Percentiles rank a stretch among this genome's conserved stretches.
Evolutionary conservation across 345 rosid species (phyloP).

Genomic region (Aquilaria yunnanensis): DNA sequence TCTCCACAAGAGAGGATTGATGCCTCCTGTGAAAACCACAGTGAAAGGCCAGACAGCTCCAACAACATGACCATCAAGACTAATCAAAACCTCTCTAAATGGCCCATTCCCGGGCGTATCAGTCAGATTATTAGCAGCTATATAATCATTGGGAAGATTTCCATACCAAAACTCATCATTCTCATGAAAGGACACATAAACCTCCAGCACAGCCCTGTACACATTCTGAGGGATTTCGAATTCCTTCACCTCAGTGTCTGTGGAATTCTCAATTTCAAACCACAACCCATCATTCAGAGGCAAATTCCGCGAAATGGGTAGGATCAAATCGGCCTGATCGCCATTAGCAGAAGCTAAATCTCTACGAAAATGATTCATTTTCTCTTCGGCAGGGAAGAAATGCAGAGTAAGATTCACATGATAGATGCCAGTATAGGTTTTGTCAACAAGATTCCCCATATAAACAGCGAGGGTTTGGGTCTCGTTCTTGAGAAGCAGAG

Average conservation of each 20-base stretch:
- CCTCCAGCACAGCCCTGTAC: constrained; percentile 82
- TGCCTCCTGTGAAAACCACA: constrained; percentile 77
- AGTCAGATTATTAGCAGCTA: constrained; percentile 48
- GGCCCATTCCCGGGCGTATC: constrained; percentile 71
- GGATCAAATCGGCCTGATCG: constrained; percentile 60
- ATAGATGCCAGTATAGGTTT: constrained; percentile 72
- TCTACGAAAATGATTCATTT: constrained; percentile 6
- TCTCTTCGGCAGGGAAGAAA: constrained; percentile 42
- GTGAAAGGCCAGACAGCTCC: constrained; percentile 92
- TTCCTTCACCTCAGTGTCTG: constrained; percentile 36
- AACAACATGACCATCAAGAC: constrained; percentile 45
- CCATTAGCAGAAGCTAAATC: constrained; percentile 16
- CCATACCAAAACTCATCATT: constrained; percentile 85
- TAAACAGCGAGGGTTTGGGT: constrained; percentile 55
- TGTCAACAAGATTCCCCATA: constrained; percentile 59
- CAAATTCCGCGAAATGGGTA: constrained; percentile 60
- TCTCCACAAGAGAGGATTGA: constrained; percentile 74
- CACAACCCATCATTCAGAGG: constrained; percentile 73
- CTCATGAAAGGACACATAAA: constrained; percentile 85
- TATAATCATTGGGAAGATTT: constrained; percentile 62
- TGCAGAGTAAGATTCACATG: constrained; percentile 58
- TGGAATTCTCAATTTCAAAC: constrained; percentile 54
- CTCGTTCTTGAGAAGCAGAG: constrained; percentile 48
- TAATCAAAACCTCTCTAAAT: constrained; percentile 75
- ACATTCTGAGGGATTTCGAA: constrained; percentile 58